These are phyloP conservation scores for Parmales sp. DNA, from an alignment of 108 stramenopile genomes.

Conservation along the genomic window DNA sequence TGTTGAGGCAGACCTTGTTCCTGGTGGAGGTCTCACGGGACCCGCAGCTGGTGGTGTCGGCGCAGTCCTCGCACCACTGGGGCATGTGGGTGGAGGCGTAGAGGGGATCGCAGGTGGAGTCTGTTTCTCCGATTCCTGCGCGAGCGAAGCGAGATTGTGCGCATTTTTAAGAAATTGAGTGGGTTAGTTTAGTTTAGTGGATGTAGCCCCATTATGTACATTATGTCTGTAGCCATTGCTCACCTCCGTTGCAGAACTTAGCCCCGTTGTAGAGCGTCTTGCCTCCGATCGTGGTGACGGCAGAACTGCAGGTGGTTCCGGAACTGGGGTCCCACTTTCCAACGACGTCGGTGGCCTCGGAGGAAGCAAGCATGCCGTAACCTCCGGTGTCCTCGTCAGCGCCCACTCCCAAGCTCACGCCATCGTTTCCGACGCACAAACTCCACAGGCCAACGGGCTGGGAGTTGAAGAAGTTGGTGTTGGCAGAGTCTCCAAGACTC, in stretches of 20 bases:
- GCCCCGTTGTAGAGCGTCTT: neutral
- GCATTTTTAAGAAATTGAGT: no score
- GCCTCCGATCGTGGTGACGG: neutral
- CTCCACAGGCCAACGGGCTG: slow-evolving; percentile 17
- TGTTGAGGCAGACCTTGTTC: slow-evolving; percentile 15
- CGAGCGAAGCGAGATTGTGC: no score
- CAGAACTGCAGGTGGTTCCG: neutral
- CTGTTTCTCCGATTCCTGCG: neutral
- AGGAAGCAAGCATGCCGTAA: neutral
- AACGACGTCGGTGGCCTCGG: neutral
- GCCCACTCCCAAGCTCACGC: neutral
- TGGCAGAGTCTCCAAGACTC: neutral
- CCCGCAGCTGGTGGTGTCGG: neutral
- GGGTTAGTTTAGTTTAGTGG: no score
- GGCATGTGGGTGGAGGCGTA: neutral
- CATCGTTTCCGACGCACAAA: slow-evolving; percentile 1
- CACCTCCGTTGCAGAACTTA: slow-evolving; percentile 1
- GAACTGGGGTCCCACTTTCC: neutral
- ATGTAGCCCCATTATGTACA: neutral
- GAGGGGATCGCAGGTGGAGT: neutral
- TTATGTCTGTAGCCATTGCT: no score
- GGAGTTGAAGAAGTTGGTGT: slow-evolving; percentile 17
- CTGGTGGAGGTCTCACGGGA: neutral
- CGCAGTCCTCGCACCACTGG: neutral
- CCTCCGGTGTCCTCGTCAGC: neutral